Evolutionary conservation across 352 stramenopile species (phyloP), one percentile per base, ranked within the genome.

Genomic region (Blastocystis hominis): DNA sequence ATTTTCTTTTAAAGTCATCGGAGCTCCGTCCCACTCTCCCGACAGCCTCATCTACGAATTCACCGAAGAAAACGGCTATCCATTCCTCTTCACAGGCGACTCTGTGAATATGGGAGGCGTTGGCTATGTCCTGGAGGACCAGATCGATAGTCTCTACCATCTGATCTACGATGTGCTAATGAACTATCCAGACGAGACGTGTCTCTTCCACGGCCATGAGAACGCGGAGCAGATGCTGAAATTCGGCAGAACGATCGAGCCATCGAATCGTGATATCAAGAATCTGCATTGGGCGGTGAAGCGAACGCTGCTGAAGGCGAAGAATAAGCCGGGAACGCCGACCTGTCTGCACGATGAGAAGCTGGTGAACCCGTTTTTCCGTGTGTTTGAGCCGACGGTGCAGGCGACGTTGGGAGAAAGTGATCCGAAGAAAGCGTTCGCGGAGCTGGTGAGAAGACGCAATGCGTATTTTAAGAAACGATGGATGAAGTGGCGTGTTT

Each of bases 301-400:
- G 36, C 54, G 54, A 34, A 69, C 72, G 53, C 50, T 84, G 24
- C 34, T 84, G 53, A 84, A 84, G 72, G 4, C 72, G 24, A 47
- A 53, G 7, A 84, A 44, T 30, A 66, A 66, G 46, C 77, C 77
- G 7, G 50, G 42, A 10, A 87, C 77, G 20, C 77, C 77, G 53
- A 87, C 54, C 4, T 87, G 77, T 44, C 61, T 87, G 44, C 62
- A 87, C 42, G 66, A 87, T 13, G 77, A 87, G 36, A 87, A 78
- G 44, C n/a, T 87, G 62, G 47, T 78, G 44, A 87, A 87, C 77
- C 77, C 77, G 7, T 87, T 87, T 59, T 87, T 87, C 46, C 42
- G 77, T 50, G 61, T 72, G 6, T 64, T 64, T 46, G 72, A 84
- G 72, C 3, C 72, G 2, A 47, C 53, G 0, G 72, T 84, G 30